A percentile compares a stretch with the other conserved stretches of the same genome.
Evolutionary conservation across 306 rosid species (phyloP).

Genomic region (Cicer chorassanicum): DNA sequence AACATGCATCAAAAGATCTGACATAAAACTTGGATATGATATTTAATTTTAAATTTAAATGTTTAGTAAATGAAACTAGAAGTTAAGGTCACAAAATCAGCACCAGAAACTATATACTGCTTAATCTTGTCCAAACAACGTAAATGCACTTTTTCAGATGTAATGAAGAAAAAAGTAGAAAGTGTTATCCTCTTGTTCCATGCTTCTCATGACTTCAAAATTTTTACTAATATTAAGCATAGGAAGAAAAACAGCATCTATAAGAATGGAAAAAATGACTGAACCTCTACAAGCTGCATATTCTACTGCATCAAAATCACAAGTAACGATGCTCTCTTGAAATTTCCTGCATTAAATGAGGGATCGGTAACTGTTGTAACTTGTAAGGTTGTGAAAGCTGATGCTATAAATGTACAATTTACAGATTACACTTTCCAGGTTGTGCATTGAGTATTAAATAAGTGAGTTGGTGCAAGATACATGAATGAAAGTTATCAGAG

Average conservation of each 20-base stretch:
- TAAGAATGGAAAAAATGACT: conserved; percentile 33
- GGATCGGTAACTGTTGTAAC: conserved; percentile 1
- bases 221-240: conserved; percentile 7
- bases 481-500: background rate
- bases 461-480: background rate
- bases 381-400: background rate
- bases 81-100: conserved; percentile 3
- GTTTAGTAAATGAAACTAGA: conserved; percentile 1
- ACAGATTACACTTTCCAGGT: conserved; percentile 13
- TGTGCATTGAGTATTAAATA: conserved; percentile 10
- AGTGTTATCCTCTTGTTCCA: background rate
- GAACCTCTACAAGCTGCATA: conserved; percentile 51
- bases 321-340: conserved; percentile 51
- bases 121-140: background rate
- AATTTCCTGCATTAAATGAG: conserved; percentile 62
- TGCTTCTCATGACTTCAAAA: background rate
- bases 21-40: background rate
- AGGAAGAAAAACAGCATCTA: conserved; percentile 25
- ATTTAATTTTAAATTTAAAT: conserved; percentile 1
- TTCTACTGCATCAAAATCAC: conserved; percentile 42
- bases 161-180: background rate
- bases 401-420: background rate
- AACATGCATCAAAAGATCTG: background rate
- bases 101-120: background rate
- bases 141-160: conserved; percentile 8